A percentile compares a stretch with the other conserved stretches of the same genome.
These are phyloP conservation scores for Scleromitrula shiraiana DNA, from an alignment of 2,329 filamentous ascomycete genomes.

Conservation along the genomic window DNA sequence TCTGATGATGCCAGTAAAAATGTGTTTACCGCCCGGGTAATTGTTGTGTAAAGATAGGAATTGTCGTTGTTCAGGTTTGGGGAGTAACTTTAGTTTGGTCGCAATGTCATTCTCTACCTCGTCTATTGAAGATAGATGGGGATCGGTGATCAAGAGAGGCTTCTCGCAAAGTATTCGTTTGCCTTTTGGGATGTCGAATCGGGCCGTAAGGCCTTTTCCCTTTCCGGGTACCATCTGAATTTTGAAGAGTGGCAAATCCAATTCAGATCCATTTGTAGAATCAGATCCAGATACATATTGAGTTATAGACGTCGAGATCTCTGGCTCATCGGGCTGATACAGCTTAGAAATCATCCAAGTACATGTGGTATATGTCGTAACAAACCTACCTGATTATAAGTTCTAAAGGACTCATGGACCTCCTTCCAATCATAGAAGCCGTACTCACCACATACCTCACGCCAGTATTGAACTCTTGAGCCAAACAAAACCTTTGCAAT, in stretches of 20 bases:
- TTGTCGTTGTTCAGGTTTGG: slow-evolving; percentile 8
- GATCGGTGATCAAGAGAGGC: slow-evolving; percentile 31
- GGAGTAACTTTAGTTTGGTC: slow-evolving; percentile 8
- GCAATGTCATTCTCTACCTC: slow-evolving; percentile 10
- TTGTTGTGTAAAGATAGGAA: slow-evolving; percentile 21
- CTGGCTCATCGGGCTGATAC: slow-evolving; percentile 5
- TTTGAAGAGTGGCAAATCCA: slow-evolving; percentile 3
- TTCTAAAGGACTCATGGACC: slow-evolving; percentile 20
- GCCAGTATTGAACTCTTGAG: slow-evolving; percentile 20
- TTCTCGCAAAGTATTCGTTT: slow-evolving; percentile 34
- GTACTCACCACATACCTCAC: slow-evolving; percentile 13
- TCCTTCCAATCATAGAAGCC: slow-evolving; percentile 20
- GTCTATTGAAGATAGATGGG: neutral
- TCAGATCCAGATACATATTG: slow-evolving; percentile 4
- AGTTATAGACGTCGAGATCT: slow-evolving; percentile 4
- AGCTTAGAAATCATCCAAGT: neutral
- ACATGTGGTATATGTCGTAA: slow-evolving; percentile 1
- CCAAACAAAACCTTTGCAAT: slow-evolving; percentile 18
- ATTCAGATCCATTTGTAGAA: neutral
- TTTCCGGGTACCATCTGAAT: slow-evolving; percentile 27
- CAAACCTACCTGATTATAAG: slow-evolving; percentile 26
- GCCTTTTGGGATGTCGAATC: slow-evolving; percentile 30
- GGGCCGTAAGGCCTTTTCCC: slow-evolving; percentile 35
- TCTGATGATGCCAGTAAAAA: slow-evolving; percentile 13
- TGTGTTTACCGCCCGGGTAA: slow-evolving; percentile 11